Evolutionary conservation across 2,329 filamentous ascomycete species (phyloP), one percentile per base, ranked within the genome.

Genomic region (Westerdykella aurantiaca): DNA sequence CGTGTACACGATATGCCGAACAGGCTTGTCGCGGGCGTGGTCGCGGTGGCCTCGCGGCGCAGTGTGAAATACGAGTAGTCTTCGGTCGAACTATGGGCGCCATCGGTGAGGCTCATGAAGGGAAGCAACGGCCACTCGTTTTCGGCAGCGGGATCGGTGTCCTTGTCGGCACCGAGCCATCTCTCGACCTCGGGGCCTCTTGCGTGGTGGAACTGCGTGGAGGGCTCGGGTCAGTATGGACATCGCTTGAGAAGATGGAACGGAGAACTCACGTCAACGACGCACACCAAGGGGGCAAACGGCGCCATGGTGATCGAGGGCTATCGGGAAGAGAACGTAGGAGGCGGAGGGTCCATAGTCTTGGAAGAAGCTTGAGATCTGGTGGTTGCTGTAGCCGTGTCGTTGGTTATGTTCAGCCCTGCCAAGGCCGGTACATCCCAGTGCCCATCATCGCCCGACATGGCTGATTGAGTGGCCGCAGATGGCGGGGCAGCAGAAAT

Each of bases 21-120:
- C 17, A 98, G 80, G 18, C 88, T 95, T 2, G 87, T 89, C 23
- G 82, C 80, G 6, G 83, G 79, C 29, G 71, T 63, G 22, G 55
- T 48, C 1, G 63, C 41, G 9, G 70, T 71, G 38, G 64, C 64
- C 48, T 71, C 70, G 42, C 81, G 80, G 46, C 88, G 77, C 41
- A 98, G 81, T 7, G 91, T 97, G 67, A 98, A 98, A 72, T 98
- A 98, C 41, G 90, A 96, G 73, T 97, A 98, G 71, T 97, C 93
- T 71, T 98, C 93, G 45, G 85, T 85, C 17, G 87, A 83, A 44
- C 87, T 93, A 59, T 29, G 14, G 42, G 93, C 93, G 42, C 93
- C 93, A 66, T 98, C 93, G 45, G 88, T 93, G 60, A 98, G 72
- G 21, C 93, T 93, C 88, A 97, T 96, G 68, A 98, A 98, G 0